Evolutionary conservation across 2,329 filamentous ascomycete species (phyloP), one percentile per base, ranked within the genome.

Genomic region (Stylonectria norvegica): DNA sequence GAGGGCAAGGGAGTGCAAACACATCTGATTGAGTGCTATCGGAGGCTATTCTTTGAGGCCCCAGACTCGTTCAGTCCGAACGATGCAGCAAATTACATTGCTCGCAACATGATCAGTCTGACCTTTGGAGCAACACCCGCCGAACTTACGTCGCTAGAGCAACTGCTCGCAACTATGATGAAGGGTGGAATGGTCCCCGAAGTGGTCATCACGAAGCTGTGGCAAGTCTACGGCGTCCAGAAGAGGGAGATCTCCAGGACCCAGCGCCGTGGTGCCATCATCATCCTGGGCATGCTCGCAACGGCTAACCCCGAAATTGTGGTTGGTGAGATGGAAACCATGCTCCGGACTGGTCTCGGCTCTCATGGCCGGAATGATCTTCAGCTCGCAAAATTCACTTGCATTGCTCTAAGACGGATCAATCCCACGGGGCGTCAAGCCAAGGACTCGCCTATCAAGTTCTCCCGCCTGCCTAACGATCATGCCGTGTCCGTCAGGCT

Each of bases 1-100:
- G 94, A 98, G 72, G 93, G 94, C 56, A 98, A 97, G 68, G 93
- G 93, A 40, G 90, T 98, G 2, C 94, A 98, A 62, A 87, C 86
- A 2, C 93, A 98, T 65, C 75, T 98, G 20, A 95, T 98, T 51
- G 93, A 98, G 54, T 95, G 89, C 64, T 98, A 98, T 71, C 93
- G 86, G 60, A 83, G 88, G 15, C 78, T 98, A 1, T 98, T 97
- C 67, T 98, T 98, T 56, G 89, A 95, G 59, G 90, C 94, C 0
- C 93, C 93, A 0, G 88, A 89, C 45, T 83, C 83, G 4, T 96
- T 95, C 67, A 88, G 78, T 43, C 72, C 82, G 20, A 96, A 96
- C 52, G 90, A 96, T 59, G 83, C 90, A 3, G 90, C 93, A 34
- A 96, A 94, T 63, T 98, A 94, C 61, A 85, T 98, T 57, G 91